A percentile compares a stretch with the other conserved stretches of the same genome.
phyloP scores from a whole-genome alignment of 2,329 filamentous ascomycete species.

The Diaporthe nobilis region DNA sequence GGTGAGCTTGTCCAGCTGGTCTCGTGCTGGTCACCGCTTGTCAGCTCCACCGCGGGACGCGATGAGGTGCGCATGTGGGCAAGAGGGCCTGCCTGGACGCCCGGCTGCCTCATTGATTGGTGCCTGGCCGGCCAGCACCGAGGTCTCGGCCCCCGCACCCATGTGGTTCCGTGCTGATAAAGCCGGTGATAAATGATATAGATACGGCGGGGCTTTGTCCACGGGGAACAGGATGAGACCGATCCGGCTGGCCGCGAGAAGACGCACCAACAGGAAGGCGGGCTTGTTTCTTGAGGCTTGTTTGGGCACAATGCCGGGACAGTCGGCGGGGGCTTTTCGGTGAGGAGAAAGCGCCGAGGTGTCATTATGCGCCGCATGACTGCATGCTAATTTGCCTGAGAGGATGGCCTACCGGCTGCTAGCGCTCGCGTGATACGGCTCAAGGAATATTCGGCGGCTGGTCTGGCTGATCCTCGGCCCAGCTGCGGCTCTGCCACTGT shows the following conservation, averaged over 20 bases:
- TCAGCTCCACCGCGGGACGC: constrained; percentile 26
- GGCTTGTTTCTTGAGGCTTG: background rate
- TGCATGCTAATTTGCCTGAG: constrained; percentile 1
- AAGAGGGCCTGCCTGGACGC: background rate
- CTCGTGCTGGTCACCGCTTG: constrained; percentile 31
- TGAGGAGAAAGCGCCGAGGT: constrained; percentile 15
- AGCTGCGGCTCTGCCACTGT: constrained; percentile 15
- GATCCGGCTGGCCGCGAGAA: constrained; percentile 1
- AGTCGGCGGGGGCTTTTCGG: background rate
- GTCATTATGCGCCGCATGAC: constrained; percentile 27
- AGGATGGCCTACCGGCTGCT: constrained; percentile 15
- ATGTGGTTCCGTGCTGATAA: constrained; percentile 10
- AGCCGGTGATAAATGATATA: constrained; percentile 11
- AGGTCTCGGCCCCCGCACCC: constrained; percentile 3
- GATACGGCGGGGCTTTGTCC: background rate
- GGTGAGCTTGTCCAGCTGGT: constrained; percentile 29
- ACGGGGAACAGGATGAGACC: constrained; percentile 21
- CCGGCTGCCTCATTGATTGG: background rate
- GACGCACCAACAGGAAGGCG: constrained; percentile 8
- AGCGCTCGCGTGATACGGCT: constrained; percentile 27
- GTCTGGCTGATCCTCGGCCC: constrained; percentile 15
- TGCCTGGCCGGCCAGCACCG: constrained; percentile 14
- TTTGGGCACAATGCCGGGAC: background rate
- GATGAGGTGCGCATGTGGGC: constrained; percentile 25
- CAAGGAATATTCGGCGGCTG: constrained; percentile 20